Percentiles rank a stretch among this genome's conserved stretches.
Conservation (phyloP, 2,329 filamentous ascomycete genomes). For the Ascomycota sp. region DNA sequence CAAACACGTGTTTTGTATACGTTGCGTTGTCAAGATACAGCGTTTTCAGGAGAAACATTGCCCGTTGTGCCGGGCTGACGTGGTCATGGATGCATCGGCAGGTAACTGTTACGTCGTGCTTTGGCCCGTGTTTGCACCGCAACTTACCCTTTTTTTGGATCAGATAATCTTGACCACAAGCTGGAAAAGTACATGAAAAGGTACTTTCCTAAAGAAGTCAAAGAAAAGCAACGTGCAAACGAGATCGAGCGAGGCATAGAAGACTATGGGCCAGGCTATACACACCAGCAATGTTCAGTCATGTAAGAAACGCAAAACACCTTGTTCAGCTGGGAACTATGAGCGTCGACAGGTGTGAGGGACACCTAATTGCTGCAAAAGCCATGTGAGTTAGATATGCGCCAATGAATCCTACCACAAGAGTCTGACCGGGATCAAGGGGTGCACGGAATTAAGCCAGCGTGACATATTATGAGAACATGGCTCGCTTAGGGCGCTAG, state of each 20-base stretch:
- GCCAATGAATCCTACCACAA: too few relatives aligned
- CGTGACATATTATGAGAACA: too few relatives aligned
- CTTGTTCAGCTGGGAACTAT: too few relatives aligned
- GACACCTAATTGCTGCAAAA: too few relatives aligned
- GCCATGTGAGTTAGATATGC: too few relatives aligned
- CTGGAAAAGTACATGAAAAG: conserved; percentile 47
- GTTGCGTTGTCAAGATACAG: conserved; percentile 63
- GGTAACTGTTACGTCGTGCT: conserved; percentile 19
- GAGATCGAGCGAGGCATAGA: conserved; percentile 55
- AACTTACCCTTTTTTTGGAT: background rate
- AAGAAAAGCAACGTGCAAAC: conserved; percentile 45
- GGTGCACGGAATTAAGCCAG: too few relatives aligned
- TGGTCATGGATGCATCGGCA: conserved; percentile 46
- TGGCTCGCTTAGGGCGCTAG: too few relatives aligned
- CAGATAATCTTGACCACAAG: conserved; percentile 46
- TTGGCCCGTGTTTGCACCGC: too few relatives aligned
- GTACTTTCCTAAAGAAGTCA: conserved; percentile 52
- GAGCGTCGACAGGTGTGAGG: too few relatives aligned
- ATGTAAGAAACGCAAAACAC: conserved; percentile 24
- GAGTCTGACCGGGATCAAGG: too few relatives aligned
- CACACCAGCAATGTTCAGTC: conserved; percentile 31
- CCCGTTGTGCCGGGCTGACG: conserved; percentile 52
- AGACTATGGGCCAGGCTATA: conserved; percentile 44
- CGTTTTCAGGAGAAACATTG: conserved; percentile 44
- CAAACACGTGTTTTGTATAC: conserved; percentile 60